Evolutionary conservation across 129 eudicot species (phyloP), one percentile per base, ranked within the genome.

Genomic region (Helianthus tuberosus): DNA sequence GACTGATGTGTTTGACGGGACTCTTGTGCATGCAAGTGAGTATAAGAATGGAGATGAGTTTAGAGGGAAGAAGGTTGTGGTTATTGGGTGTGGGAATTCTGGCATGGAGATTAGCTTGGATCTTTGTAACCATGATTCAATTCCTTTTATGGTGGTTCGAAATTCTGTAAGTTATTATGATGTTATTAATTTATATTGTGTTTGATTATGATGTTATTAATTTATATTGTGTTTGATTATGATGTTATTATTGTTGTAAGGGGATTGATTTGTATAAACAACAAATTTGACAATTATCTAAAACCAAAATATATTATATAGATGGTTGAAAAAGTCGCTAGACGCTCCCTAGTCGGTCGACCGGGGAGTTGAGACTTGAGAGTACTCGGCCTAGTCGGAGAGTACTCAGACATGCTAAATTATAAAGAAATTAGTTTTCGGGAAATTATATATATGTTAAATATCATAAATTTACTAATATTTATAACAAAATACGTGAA

Each of bases 31-130:
- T 72, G 83, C 96, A 5, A 88, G 89, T 77, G 76, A 39, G 74
- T 90, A 90, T 72, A 87, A 77, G 68, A 80, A 86, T 68, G 96
- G 93, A 35, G 8, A 9, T 6, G 87, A 77, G 61, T 90, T 81
- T 68, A 16, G 47, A 14, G 75, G 73, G 5, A 82, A 85, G 43
- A 85, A 46, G 54, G 91, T 90, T 83, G 76, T 90, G 75, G 93
- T 90, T 29, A 71, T 90, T 55, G 96, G 96, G 8, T 90, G 96
- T 84, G 96, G 96, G 11, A 90, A 90, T 79, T 90, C 96, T 64
- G 96, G 96, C 25, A 87, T 90, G 93, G 96, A 90, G 75, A 89
- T 90, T 70, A 87, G 93, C 52, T 79, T 87, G 44, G 96, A 90
- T 77, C 93, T 90, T 62, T 87, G 89, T 69, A 78, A 88, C 11